Percentiles rank a stretch among this genome's conserved stretches.
phyloP scores from a whole-genome alignment of 331 rosid genomes.

The Acacia concinna region DNA sequence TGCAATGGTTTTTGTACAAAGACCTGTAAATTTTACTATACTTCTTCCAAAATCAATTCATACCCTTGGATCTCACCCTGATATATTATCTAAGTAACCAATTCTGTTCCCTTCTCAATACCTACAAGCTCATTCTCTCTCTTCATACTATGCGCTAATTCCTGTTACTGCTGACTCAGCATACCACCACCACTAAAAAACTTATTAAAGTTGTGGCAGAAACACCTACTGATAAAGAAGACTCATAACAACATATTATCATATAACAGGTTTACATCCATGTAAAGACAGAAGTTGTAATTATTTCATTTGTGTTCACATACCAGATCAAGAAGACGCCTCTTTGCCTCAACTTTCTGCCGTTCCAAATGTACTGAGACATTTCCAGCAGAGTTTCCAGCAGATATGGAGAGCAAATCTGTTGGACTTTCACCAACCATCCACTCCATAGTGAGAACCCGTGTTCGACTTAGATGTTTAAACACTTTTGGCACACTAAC shows the following conservation, averaged over 20 bases:
- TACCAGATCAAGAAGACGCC: conserved; percentile 92
- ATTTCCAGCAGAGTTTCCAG: conserved; percentile 46
- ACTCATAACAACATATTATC: background rate
- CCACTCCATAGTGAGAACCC: conserved; percentile 98
- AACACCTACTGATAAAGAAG: background rate
- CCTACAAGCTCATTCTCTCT: background rate
- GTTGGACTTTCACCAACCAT: conserved; percentile 93
- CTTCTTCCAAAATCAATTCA: background rate
- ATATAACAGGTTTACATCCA: background rate
- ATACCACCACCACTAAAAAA: background rate
- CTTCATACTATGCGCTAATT: background rate
- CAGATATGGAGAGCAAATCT: conserved; percentile 64
- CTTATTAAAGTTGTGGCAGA: background rate
- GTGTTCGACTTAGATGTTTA: conserved; percentile 65
- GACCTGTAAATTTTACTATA: background rate
- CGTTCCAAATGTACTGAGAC: conserved; percentile 56
- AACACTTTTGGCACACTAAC: conserved; percentile 71
- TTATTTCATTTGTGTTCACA: conserved; percentile 30
- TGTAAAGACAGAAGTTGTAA: conserved; percentile 12
- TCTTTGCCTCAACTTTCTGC: conserved; percentile 73
- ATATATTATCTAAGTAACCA: background rate
- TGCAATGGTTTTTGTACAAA: background rate
- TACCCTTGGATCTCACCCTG: background rate
- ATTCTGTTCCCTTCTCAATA: background rate
- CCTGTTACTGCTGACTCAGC: background rate